Conservation (phyloP, 2,329 filamentous ascomycete genomes). For the Shiraia sp. region DNA sequence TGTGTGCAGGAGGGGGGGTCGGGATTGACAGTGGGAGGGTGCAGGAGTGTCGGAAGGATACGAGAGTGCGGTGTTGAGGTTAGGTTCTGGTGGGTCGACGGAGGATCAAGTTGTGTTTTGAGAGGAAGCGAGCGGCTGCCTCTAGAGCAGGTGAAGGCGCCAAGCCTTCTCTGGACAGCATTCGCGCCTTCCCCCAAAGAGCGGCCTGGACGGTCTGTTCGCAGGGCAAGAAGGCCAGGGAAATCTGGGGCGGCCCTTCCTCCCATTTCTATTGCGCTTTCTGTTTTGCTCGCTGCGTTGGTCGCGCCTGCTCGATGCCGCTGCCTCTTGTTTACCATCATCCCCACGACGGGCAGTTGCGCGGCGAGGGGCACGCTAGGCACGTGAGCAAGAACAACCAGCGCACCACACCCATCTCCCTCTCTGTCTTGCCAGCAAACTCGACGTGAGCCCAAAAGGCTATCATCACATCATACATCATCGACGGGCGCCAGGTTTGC, state of each 20-base stretch:
- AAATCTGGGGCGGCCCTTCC: no score
- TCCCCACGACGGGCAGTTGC: neutral
- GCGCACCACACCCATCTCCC: constrained; percentile 3
- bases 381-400: constrained; percentile 17
- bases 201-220: constrained; percentile 16
- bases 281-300: no score
- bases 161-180: constrained; percentile 19
- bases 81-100: constrained; percentile 29
- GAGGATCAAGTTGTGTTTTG: no score
- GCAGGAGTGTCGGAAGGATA: constrained; percentile 32
- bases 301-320: no score
- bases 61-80: constrained; percentile 22
- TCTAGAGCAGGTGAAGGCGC: constrained; percentile 16
- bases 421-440: constrained; percentile 6
- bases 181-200: constrained; percentile 28
- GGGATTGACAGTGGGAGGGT: constrained; percentile 17
- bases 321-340: neutral
- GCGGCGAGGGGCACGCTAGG: constrained; percentile 14
- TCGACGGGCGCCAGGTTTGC: constrained; percentile 4
- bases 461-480: constrained; percentile 1
- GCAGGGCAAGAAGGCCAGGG: no score
- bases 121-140: constrained; percentile 35
- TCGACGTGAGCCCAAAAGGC: no score
- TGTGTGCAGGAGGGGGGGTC: constrained; percentile 19
- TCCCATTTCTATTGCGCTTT: constrained; percentile 5